Evolutionary conservation across 306 rosid genomes (phyloP).

Genomic region (Oemleria cerasiformis): DNA sequence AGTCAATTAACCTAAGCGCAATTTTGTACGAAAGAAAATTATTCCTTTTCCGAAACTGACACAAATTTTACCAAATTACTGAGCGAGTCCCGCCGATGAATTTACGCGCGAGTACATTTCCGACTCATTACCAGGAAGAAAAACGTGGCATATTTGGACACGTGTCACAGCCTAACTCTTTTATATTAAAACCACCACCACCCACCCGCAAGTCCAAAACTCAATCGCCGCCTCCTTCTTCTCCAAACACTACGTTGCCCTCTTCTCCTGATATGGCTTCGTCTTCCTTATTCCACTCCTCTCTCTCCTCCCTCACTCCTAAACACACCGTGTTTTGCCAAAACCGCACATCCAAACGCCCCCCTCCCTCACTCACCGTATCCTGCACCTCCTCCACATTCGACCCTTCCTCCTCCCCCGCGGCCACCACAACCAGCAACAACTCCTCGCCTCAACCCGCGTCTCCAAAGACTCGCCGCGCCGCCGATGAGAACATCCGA

Average conservation of each 20-base stretch:
- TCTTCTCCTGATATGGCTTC: constrained; percentile 31
- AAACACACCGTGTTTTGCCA: constrained; percentile 19
- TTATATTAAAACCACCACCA: background rate
- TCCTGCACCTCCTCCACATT: constrained; percentile 41
- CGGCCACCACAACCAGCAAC: constrained; percentile 10
- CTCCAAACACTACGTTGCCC: background rate
- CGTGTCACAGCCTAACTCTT: background rate
- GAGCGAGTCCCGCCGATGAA: background rate
- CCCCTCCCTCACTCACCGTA: constrained; percentile 1
- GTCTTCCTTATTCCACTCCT: constrained; percentile 41
- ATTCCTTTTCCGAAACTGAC: too few species aligned
- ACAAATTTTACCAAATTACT: too few species aligned
- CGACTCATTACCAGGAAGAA: background rate
- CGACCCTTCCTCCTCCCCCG: constrained; percentile 25
- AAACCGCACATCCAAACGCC: constrained; percentile 13
- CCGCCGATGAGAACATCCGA: constrained; percentile 54
- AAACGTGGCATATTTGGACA: background rate
- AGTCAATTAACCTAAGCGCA: too few species aligned
- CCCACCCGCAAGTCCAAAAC: background rate
- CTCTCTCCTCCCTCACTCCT: constrained; percentile 38
- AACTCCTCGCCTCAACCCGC: constrained; percentile 22
- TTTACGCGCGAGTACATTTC: background rate
- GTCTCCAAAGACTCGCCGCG: constrained; percentile 27
- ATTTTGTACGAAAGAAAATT: too few species aligned
- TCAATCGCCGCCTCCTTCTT: constrained; percentile 22